These are phyloP conservation scores for Pseudogymnoascus sp. DNA, from an alignment of 2,329 filamentous ascomycete species.

Conservation along the genomic window DNA sequence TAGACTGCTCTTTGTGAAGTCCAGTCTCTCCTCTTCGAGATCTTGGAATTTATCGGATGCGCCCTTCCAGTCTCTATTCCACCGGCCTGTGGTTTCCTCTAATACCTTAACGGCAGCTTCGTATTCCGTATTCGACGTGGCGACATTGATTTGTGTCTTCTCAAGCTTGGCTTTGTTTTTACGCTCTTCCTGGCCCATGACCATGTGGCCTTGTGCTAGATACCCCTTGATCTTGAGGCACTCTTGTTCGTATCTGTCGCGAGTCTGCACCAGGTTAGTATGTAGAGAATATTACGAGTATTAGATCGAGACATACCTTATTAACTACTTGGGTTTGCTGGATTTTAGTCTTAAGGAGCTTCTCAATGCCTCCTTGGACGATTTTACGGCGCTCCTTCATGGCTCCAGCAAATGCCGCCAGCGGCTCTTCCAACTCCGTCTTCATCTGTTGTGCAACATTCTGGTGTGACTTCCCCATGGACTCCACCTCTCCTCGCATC, in stretches of 20 bases:
- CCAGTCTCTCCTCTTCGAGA: constrained; percentile 90
- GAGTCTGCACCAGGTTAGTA: constrained; percentile 48
- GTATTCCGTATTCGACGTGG: constrained; percentile 86
- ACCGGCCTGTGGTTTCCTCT: constrained; percentile 89
- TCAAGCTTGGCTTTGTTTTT: constrained; percentile 99
- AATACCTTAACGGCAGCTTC: constrained; percentile 87
- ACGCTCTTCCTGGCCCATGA: constrained; percentile 98
- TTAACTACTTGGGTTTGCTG: constrained; percentile 88
- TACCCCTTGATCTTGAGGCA: constrained; percentile 98
- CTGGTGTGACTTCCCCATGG: constrained; percentile 90
- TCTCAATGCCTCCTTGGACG: constrained; percentile 88
- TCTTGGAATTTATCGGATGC: constrained; percentile 99
- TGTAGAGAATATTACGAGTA: constrained; percentile 11
- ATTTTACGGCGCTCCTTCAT: constrained; percentile 98
- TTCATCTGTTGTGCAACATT: constrained; percentile 92
- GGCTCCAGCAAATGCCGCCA: constrained; percentile 83
- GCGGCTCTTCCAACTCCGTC: constrained; percentile 86
- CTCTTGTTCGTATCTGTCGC: constrained; percentile 94
- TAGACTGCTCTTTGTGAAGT: constrained; percentile 95
- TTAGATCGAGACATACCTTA: constrained; percentile 54
- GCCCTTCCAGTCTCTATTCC: constrained; percentile 98
- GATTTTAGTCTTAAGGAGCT: constrained; percentile 84
- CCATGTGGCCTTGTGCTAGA: constrained; percentile 97
- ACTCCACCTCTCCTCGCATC: constrained; percentile 80
- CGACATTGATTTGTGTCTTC: constrained; percentile 95